Evolutionary conservation across 2,329 filamentous ascomycete genomes (phyloP).

Genomic region (Stenocarpella maydis): DNA sequence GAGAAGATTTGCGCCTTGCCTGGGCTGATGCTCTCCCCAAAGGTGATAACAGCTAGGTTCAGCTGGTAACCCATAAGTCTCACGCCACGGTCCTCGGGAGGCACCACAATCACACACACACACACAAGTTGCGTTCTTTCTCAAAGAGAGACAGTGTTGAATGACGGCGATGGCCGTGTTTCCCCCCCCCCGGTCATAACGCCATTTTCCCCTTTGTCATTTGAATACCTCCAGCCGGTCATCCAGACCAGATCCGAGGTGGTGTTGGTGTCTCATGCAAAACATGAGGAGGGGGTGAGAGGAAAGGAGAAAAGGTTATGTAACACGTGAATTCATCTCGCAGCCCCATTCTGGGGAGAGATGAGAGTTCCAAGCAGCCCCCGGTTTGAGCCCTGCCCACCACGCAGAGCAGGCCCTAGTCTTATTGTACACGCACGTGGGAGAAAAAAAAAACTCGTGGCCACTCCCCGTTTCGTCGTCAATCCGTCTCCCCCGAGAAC

Average conservation of each 20-base stretch:
- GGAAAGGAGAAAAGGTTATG: constrained; percentile 2
- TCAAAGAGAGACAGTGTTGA: background rate
- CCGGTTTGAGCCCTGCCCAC: constrained; percentile 10
- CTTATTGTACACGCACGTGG: constrained; percentile 25
- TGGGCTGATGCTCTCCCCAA: background rate
- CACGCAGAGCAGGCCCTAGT: constrained; percentile 12
- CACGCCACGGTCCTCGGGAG: no score
- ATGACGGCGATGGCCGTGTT: background rate
- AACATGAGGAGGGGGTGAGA: background rate
- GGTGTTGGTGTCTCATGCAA: constrained; percentile 10
- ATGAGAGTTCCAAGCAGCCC: constrained; percentile 13
- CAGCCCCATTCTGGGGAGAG: constrained; percentile 3
- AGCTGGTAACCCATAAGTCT: no score
- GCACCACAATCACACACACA: background rate
- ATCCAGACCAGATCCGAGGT: constrained; percentile 13
- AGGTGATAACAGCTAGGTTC: no score
- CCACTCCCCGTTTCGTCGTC: background rate
- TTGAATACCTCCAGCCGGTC: constrained; percentile 2
- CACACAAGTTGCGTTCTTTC: background rate
- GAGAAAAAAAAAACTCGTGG: background rate
- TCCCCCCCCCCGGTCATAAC: constrained; percentile 4
- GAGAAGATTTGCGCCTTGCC: background rate
- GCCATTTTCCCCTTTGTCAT: background rate
- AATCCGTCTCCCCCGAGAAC: background rate
- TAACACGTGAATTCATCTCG: constrained; percentile 21